Conservation (phyloP, 495 filamentous ascomycete genomes). For the Clohesyomyces aquaticus region DNA sequence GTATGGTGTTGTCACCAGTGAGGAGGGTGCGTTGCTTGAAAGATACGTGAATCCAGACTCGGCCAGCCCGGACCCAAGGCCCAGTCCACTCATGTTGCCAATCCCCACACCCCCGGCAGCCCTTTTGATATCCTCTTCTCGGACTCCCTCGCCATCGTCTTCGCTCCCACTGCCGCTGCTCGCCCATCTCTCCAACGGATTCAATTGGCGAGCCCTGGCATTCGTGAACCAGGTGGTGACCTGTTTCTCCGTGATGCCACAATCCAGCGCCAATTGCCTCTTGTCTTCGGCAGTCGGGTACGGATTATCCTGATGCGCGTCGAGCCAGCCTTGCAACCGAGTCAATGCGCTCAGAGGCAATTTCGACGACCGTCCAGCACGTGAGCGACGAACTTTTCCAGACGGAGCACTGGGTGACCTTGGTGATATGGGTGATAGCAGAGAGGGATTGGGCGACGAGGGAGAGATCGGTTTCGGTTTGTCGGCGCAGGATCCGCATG, state of each 20-base stretch:
- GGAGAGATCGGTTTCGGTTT: background rate
- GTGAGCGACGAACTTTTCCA: constrained; percentile 26
- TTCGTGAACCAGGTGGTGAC: constrained; percentile 38
- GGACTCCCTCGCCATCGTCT: constrained; percentile 22
- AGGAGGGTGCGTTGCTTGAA: background rate
- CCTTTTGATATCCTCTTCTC: constrained; percentile 28
- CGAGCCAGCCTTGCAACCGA: constrained; percentile 36
- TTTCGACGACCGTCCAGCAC: constrained; percentile 35
- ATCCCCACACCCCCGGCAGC: constrained; percentile 10
- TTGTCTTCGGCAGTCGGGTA: constrained; percentile 32
- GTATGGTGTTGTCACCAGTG: background rate
- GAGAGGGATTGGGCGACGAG: background rate
- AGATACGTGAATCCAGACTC: background rate
- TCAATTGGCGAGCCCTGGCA: constrained; percentile 34
- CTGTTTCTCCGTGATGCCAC: constrained; percentile 39
- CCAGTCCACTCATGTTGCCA: background rate
- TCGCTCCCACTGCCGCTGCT: constrained; percentile 23
- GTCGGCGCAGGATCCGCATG: constrained; percentile 21
- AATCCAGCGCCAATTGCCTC: constrained; percentile 31
- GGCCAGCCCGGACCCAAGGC: background rate
- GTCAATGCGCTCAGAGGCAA: constrained; percentile 32
- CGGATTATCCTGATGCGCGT: constrained; percentile 33
- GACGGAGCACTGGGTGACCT: constrained; percentile 1
- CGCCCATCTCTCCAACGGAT: constrained; percentile 32
- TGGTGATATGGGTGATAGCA: constrained; percentile 8